Percentiles rank a stretch among this genome's conserved stretches.
Evolutionary conservation across 805 yeast species (phyloP).

Genomic region (Wickerhamomyces alni): DNA sequence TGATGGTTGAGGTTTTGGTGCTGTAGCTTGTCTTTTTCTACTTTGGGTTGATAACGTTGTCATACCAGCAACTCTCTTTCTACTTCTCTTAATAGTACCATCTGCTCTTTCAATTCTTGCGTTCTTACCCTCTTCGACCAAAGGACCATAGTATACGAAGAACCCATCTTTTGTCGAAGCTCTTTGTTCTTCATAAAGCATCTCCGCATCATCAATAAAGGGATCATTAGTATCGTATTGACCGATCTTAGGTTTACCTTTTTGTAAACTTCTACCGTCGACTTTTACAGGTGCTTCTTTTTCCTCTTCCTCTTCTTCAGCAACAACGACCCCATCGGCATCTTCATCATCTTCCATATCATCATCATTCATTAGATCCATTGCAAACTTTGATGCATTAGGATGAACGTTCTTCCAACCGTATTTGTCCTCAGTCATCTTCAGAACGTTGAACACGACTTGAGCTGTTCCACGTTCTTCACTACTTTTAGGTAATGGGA

Average conservation of each 20-base stretch:
- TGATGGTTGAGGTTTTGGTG: background rate
- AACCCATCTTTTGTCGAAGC: conserved; percentile 93
- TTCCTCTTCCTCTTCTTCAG: conserved; percentile 27
- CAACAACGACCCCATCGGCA: conserved; percentile 36
- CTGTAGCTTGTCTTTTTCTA: background rate
- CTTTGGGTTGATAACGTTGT: background rate
- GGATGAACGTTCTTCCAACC: conserved; percentile 75
- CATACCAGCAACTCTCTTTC: conserved; percentile 21
- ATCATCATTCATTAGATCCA: conserved; percentile 48
- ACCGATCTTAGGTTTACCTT: conserved; percentile 71
- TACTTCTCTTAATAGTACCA: conserved; percentile 35
- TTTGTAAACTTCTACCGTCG: conserved; percentile 38
- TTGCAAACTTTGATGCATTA: conserved; percentile 51
- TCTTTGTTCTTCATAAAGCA: conserved; percentile 88
- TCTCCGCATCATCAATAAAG: conserved; percentile 91
- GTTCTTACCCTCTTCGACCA: conserved; percentile 54
- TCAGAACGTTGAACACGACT: conserved; percentile 64
- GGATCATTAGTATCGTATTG: conserved; percentile 92
- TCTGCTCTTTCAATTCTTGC: conserved; percentile 42
- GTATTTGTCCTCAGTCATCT: conserved; percentile 75
- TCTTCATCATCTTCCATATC: conserved; percentile 43
- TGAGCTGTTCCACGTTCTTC: conserved; percentile 56
- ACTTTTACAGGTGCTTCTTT: conserved; percentile 27
- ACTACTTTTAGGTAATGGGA: conserved; percentile 43
- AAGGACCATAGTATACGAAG: conserved; percentile 90